Percentiles rank a stretch among this genome's conserved stretches.
phyloP scores from a whole-genome alignment of 2,329 filamentous ascomycete genomes.

The Xylariaceae sp. region DNA sequence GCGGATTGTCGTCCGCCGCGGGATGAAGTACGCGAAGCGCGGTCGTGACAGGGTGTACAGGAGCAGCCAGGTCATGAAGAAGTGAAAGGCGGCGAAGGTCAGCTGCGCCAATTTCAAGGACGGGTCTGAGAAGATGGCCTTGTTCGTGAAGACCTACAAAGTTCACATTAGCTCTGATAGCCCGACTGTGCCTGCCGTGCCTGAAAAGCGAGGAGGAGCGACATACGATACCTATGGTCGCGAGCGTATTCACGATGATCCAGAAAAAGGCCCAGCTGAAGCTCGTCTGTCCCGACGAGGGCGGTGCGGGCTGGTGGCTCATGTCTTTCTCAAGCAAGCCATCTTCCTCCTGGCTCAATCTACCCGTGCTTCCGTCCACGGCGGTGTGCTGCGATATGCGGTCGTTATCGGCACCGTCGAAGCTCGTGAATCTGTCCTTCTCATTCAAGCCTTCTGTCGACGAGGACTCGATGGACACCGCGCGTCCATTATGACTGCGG shows the following conservation, averaged over 20 bases:
- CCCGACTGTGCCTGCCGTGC: too few species aligned
- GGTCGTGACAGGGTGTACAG: slow-evolving; percentile 58
- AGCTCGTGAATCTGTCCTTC: slow-evolving; percentile 23
- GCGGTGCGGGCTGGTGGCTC: slow-evolving; percentile 24
- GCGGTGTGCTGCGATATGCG: slow-evolving; percentile 25
- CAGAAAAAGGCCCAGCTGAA: slow-evolving; percentile 42
- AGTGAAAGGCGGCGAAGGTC: slow-evolving; percentile 65
- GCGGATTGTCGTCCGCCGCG: slow-evolving; percentile 49
- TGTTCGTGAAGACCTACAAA: slow-evolving; percentile 64
- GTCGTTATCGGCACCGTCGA: slow-evolving; percentile 28
- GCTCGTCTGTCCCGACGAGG: slow-evolving; percentile 30
- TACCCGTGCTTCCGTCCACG: slow-evolving; percentile 29
- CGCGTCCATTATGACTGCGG: slow-evolving; percentile 11
- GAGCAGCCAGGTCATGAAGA: slow-evolving; percentile 60
- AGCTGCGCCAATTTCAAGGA: slow-evolving; percentile 59
- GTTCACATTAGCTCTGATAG: slow-evolving; percentile 7
- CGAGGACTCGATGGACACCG: slow-evolving; percentile 29
- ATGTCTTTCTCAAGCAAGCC: slow-evolving; percentile 32
- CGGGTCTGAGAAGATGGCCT: slow-evolving; percentile 62
- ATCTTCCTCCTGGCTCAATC: slow-evolving; percentile 36
- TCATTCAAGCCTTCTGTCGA: slow-evolving; percentile 30
- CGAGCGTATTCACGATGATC: slow-evolving; percentile 59
- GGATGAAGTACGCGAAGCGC: slow-evolving; percentile 54
- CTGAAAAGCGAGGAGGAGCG: not conserved
- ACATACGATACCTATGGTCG: slow-evolving; percentile 59